Evolutionary conservation across 225 moss, liverwort and hornwort genomes (phyloP), one percentile per base, ranked within the genome.

Genomic region (Marchantia polymorpha): DNA sequence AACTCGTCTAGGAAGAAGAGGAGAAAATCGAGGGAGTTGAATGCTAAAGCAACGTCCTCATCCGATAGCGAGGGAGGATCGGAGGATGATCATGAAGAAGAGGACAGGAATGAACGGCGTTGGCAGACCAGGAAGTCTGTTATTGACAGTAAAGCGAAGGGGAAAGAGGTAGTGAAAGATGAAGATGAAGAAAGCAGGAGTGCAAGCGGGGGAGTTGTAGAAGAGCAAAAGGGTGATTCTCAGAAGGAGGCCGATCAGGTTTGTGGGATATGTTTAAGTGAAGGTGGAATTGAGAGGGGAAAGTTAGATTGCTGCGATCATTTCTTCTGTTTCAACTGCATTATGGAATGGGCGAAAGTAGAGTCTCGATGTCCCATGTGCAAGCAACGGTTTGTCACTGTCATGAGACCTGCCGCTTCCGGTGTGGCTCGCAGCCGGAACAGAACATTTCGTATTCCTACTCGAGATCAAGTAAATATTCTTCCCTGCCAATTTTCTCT

Each of bases 311-410:
- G 97, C 74, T 97, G 97, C 77, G 93, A 97, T 27, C 97, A 97
- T 76, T 92, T 83, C 77, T 97, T 93, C 76, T 97, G 97, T 79
- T 97, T 97, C 73, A 93, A 81, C 64, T 97, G 97, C 84, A 97
- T 97, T 82, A 93, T 97, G 97, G 97, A 97, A 77, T 97, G 97
- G 97, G 84, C 93, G 26, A 97, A 97, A 85, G 91, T 97, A 27
- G 94, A 94, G 79, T 97, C 97, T 8, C 86, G 89, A 71, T 97
- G 97, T 79, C 97, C 97, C 8, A 91, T 93, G 73, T 97, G 97
- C 69, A 97, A 97, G 87, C 94, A 94, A 83, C 88, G 94, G 56
- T 94, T 97, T 76, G 79, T 89, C 73, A 91, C 88, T 46, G 86
- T 97, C 52, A 90, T 84, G 20, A 90, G 84, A 66, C 93, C 92